Base-by-base conservation (phyloP, 768 basidiomycete species). In the Dioszegia hungarica region DNA sequence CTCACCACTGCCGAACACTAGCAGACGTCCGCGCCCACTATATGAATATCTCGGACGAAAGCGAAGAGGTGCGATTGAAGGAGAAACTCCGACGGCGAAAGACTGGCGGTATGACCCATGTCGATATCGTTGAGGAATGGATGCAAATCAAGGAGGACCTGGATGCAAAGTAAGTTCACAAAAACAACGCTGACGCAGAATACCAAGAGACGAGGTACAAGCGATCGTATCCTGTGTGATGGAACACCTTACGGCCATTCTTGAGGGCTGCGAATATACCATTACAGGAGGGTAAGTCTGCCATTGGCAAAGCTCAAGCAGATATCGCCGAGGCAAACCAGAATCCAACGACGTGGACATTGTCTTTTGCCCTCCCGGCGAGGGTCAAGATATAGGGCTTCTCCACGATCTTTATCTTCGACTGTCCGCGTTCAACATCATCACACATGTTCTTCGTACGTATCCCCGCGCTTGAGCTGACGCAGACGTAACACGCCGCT, bases 341-440 rank as follows among this genome's bases (percentile, higher is more conserved):
- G 77, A 84, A 58, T 89, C 86, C 67, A 89, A 87, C 66, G 92
- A 95, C 69, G 85, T 91, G 28, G 92, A 97, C 67, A 87, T 97
- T 54, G 83, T 95, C 1, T 86, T 94, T 69, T 87, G 85, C 33
- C 88, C 92, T 67, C 79, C 82, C 0, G 80, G 78, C 68, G 27
- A 75, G 72, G 70, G 63, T 9, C 79, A 81, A 41, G 80, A 86
- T n/a, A 83, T 82, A 56, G 84, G 82, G 3, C 78, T 91, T 0
- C 83, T 85, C 63, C 79, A 81, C 56, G 81, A 77, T 55, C 75
- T 93, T 5, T 79, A 88, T 11, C 78, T 63, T 17, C 57, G 67
- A 4, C 56, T 75, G 3, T 61, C 62, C 11, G 50, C 56, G 15
- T 36, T 73, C n/a, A 59, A 85, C 1, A 76, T 90, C 49, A 81